Conservation (phyloP, 306 rosid genomes). For the Delonix regia region DNA sequence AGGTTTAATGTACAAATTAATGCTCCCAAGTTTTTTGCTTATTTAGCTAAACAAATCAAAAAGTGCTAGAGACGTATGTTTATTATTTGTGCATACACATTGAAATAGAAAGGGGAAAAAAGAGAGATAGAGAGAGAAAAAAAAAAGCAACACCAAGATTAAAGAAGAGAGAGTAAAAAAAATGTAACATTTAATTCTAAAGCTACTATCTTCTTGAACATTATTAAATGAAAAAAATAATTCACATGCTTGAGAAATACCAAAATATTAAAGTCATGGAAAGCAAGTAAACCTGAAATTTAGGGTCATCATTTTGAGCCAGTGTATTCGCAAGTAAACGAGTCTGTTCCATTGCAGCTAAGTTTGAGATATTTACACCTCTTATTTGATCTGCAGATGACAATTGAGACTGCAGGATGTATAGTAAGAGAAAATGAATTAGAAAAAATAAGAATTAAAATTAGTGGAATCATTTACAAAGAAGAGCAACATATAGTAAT, state of each 20-base stretch:
- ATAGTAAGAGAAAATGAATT: constrained; percentile 26
- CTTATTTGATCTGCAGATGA: constrained; percentile 70
- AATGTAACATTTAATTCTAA: constrained; percentile 12
- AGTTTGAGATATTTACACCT: constrained; percentile 65
- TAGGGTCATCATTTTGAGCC: constrained; percentile 91
- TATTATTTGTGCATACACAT: too few relatives aligned
- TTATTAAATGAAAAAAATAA: background rate
- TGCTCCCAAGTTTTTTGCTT: too few relatives aligned
- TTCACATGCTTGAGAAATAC: constrained; percentile 19
- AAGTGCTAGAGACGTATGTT: too few relatives aligned
- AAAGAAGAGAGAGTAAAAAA: constrained; percentile 1
- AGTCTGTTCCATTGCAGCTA: constrained; percentile 93
- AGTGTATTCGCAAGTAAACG: constrained; percentile 94
- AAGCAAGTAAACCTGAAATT: constrained; percentile 78
- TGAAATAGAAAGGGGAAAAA: too few relatives aligned
- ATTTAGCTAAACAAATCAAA: too few relatives aligned
- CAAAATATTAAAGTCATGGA: constrained; percentile 28
- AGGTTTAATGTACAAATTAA: too few relatives aligned
- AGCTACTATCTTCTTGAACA: constrained; percentile 20
- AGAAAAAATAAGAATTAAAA: background rate
- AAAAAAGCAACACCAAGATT: background rate
- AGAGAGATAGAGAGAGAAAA: too few relatives aligned
- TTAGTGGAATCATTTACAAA: background rate
- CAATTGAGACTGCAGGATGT: constrained; percentile 72
- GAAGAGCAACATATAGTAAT: constrained; percentile 3